Percentiles rank a stretch among this genome's conserved stretches.
These are phyloP conservation scores for Sarcodon aspratus DNA, from an alignment of 768 basidiomycete species.

Conservation along the genomic window DNA sequence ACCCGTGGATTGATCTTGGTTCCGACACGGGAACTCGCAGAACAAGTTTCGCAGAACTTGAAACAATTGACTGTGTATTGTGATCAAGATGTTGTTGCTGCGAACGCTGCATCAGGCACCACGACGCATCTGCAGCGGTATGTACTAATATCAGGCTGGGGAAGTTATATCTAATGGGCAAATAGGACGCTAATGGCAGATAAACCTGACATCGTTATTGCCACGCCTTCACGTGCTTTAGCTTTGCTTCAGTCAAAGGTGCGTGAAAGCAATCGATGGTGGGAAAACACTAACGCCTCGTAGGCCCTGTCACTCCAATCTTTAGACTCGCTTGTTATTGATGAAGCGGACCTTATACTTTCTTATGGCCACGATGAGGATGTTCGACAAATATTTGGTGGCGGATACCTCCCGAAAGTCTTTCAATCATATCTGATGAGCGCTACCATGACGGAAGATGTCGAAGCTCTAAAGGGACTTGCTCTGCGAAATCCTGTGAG, in stretches of 20 bases:
- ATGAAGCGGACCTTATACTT: slow-evolving; percentile 94
- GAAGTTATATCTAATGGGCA: neutral
- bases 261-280: slow-evolving; percentile 5
- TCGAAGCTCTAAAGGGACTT: slow-evolving; percentile 83
- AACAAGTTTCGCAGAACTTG: slow-evolving; percentile 75
- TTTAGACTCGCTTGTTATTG: slow-evolving; percentile 84
- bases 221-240: slow-evolving; percentile 66
- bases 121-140: slow-evolving; percentile 64
- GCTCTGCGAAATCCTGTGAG: slow-evolving; percentile 79
- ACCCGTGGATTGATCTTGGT: slow-evolving; percentile 77
- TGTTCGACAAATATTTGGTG: slow-evolving; percentile 59
- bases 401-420: slow-evolving; percentile 63
- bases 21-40: slow-evolving; percentile 86
- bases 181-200: slow-evolving; percentile 47
- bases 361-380: slow-evolving; percentile 96
- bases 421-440: slow-evolving; percentile 95
- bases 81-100: slow-evolving; percentile 56
- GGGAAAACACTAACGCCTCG: neutral
- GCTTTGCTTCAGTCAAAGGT: slow-evolving; percentile 64
- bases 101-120: slow-evolving; percentile 70
- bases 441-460: slow-evolving; percentile 95
- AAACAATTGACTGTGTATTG: slow-evolving; percentile 63
- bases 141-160: slow-evolving; percentile 6
- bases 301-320: slow-evolving; percentile 55
- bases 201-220: slow-evolving; percentile 68